Evolutionary conservation across 257 asterid genomes (phyloP).

Genomic region (Penstemon eatonii): DNA sequence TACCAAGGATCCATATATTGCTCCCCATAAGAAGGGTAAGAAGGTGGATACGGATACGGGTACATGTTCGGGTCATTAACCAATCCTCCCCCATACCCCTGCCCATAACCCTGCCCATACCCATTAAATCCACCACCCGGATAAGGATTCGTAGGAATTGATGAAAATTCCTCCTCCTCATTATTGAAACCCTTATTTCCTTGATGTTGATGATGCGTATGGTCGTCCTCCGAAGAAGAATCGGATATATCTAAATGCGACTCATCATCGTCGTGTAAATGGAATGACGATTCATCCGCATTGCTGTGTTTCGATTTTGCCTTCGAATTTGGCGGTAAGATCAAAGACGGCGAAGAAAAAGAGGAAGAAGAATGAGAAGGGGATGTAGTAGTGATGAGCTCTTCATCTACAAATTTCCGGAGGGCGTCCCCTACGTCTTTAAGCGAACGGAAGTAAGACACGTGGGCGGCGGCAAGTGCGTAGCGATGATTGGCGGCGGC

Average conservation of each 20-base stretch:
- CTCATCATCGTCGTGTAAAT: constrained; percentile 36
- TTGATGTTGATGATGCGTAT: constrained; percentile 27
- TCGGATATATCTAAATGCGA: constrained; percentile 66
- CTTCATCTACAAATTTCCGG: constrained; percentile 85
- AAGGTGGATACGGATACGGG: constrained; percentile 16
- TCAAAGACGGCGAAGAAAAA: constrained; percentile 67
- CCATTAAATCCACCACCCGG: constrained; percentile 37
- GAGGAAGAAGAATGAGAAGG: constrained; percentile 40
- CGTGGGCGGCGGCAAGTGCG: constrained; percentile 91
- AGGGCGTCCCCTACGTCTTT: constrained; percentile 88
- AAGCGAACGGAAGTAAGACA: constrained; percentile 75
- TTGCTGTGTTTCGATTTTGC: constrained; percentile 28
- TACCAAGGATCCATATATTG: constrained; percentile 53
- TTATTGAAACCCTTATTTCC: constrained; percentile 29
- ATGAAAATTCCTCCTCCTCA: constrained; percentile 29
- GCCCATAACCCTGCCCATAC: constrained; percentile 5
- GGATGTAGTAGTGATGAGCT: constrained; percentile 51
- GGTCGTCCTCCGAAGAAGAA: constrained; percentile 49
- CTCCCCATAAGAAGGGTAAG: neutral
- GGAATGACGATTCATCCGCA: constrained; percentile 39
- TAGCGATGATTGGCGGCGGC: constrained; percentile 87
- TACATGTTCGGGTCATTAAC: constrained; percentile 30
- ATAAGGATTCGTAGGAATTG: constrained; percentile 12
- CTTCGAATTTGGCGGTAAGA: constrained; percentile 60
- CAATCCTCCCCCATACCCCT: constrained; percentile 16